Conservation (phyloP, 148 eudicot species). For the Amaranthus cruentus region DNA sequence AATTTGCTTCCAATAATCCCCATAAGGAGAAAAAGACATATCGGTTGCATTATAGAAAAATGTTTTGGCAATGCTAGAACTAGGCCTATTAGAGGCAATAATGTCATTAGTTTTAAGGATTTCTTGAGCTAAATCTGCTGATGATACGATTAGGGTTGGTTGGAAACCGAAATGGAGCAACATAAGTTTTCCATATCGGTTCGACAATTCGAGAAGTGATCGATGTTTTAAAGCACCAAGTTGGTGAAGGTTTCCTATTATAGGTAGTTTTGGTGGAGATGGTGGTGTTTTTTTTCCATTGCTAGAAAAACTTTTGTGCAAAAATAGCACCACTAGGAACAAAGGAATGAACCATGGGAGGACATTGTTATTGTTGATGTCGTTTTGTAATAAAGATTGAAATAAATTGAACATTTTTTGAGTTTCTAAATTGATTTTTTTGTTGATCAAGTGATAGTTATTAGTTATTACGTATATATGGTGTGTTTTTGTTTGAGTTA, state of each 20-base stretch:
- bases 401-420: too few relatives aligned
- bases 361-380: too few relatives aligned
- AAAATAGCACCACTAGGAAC: slow-evolving; percentile 1
- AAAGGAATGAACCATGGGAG: not conserved
- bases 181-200: slow-evolving; percentile 33
- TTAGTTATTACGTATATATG: too few relatives aligned
- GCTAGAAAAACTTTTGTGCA: slow-evolving; percentile 7
- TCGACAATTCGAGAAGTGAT: slow-evolving; percentile 27
- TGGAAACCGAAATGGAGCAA: slow-evolving; percentile 32
- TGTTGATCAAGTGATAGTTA: too few relatives aligned
- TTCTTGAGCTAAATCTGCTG: slow-evolving; percentile 29
- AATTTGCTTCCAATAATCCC: slow-evolving; percentile 38
- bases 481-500: too few relatives aligned
- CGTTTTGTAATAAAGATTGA: too few relatives aligned
- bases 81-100: slow-evolving; percentile 26
- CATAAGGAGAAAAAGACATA: slow-evolving; percentile 27
- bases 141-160: slow-evolving; percentile 33
- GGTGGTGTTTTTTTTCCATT: slow-evolving; percentile 17
- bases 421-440: too few relatives aligned
- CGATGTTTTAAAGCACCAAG: slow-evolving; percentile 27
- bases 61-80: not conserved
- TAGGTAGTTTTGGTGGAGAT: slow-evolving; percentile 37
- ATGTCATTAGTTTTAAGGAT: slow-evolving; percentile 41
- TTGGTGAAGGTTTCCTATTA: slow-evolving; percentile 45
- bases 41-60: slow-evolving; percentile 26